phyloP scores from a whole-genome alignment of 768 basidiomycete species.

The Tricholoma sp. region DNA sequence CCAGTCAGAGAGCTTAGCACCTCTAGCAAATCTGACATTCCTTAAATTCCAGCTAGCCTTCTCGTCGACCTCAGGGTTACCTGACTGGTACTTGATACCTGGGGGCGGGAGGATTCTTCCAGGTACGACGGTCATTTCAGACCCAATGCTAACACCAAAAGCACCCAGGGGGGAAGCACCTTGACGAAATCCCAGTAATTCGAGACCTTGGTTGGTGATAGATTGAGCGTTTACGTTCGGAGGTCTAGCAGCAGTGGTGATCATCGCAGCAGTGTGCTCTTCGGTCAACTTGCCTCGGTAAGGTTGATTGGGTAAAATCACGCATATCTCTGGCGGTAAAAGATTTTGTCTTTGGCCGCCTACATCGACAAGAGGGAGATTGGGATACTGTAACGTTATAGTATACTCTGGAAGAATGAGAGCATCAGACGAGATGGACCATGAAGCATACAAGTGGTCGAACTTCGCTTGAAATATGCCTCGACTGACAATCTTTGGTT shows the following conservation, averaged over 20 bases:
- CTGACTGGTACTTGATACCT: slow-evolving; percentile 51
- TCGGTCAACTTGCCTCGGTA: slow-evolving; percentile 67
- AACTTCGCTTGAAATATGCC: slow-evolving; percentile 64
- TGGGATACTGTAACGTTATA: slow-evolving; percentile 41
- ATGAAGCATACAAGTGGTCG: slow-evolving; percentile 29
- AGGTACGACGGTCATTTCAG: slow-evolving; percentile 66
- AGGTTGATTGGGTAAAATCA: slow-evolving; percentile 62
- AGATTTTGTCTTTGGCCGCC: slow-evolving; percentile 42
- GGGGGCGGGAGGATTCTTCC: slow-evolving; percentile 65
- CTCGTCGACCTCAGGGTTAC: slow-evolving; percentile 40
- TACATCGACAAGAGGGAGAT: slow-evolving; percentile 57
- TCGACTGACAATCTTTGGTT: slow-evolving; percentile 49
- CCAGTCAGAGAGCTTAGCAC: slow-evolving; percentile 57
- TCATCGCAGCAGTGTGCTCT: slow-evolving; percentile 70
- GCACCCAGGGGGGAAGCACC: slow-evolving; percentile 35
- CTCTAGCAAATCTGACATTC: slow-evolving; percentile 56
- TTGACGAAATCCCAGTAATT: slow-evolving; percentile 51
- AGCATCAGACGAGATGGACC: slow-evolving; percentile 14
- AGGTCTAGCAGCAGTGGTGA: slow-evolving; percentile 61
- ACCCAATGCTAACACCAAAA: slow-evolving; percentile 60
- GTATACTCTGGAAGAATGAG: slow-evolving; percentile 49
- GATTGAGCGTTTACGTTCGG: slow-evolving; percentile 63
- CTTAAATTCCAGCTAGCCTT: slow-evolving; percentile 80
- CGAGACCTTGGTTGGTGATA: slow-evolving; percentile 61
- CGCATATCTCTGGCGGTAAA: slow-evolving; percentile 72